Evolutionary conservation across 441 rosid species (phyloP).

Genomic region (Jatropha podagrica): DNA sequence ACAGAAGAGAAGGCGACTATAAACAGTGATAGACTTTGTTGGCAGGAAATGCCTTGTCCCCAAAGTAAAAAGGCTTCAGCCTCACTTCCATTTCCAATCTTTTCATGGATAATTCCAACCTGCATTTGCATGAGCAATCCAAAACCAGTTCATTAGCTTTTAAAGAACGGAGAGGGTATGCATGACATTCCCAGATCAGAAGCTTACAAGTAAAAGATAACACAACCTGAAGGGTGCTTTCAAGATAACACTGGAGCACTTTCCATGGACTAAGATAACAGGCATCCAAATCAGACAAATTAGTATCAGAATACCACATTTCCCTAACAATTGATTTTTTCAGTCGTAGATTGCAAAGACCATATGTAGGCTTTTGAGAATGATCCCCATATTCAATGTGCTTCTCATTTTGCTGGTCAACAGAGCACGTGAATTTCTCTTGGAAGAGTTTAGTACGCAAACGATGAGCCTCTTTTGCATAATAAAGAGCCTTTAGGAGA

Average conservation of each 20-base stretch:
- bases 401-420: conserved; percentile 55
- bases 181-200: conserved; percentile 25
- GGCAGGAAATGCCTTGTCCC: conserved; percentile 80
- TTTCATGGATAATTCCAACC: conserved; percentile 80
- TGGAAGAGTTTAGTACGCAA: conserved; percentile 73
- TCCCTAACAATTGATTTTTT: conserved; percentile 50
- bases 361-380: conserved; percentile 38
- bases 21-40: conserved; percentile 59
- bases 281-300: conserved; percentile 43
- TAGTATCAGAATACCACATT: conserved; percentile 53
- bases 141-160: background rate
- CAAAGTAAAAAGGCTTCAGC: conserved; percentile 69
- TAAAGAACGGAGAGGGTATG: background rate
- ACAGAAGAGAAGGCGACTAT: conserved; percentile 68
- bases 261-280: conserved; percentile 91
- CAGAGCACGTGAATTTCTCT: conserved; percentile 63
- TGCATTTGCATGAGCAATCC: conserved; percentile 29
- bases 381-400: conserved; percentile 42
- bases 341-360: conserved; percentile 46
- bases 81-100: conserved; percentile 77
- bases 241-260: conserved; percentile 82
- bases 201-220: conserved; percentile 25
- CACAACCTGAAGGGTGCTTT: conserved; percentile 90
- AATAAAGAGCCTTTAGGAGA: conserved; percentile 68
- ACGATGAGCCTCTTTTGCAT: conserved; percentile 77